Evolutionary conservation across 129 eudicot genomes (phyloP), one percentile per base, ranked within the genome.

Genomic region (Gnaphalium uliginosum): DNA sequence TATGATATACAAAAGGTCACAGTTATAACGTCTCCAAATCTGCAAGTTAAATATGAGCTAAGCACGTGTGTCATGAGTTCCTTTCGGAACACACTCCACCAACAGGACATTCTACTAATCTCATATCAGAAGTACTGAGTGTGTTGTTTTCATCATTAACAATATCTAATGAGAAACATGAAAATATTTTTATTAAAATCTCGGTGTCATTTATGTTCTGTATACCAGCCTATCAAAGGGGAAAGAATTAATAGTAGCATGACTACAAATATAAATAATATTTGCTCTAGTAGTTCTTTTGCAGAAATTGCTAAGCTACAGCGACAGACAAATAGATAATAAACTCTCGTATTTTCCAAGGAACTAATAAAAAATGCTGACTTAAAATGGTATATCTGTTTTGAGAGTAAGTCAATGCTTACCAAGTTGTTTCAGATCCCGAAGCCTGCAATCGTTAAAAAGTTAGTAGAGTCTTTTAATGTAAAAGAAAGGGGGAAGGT

Each of bases 351-450:
- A 68, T 30, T 59, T 56, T 77, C 57, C 65, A 56, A 35, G 30
- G 26, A 57, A 61, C 4, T 32, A 41, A 68, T 43, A 68, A 74
- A 57, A 54, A 69, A 8, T 24, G 54, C 11, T 21, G 35, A 72
- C 19, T 37, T 41, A 21, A 25, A 27, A 48, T 70, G 37, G 23
- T 21, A 53, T 9, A 1, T 46, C 19, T 24, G 25, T 18, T 48
- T 57, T 14, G 22, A 19, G 29, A 27, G 13, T 22, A 66, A 64
- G 63, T 66, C 21, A 53, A 72, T 58, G 77, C 92, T 75, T 80
- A 92, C 97, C 97, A 50, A 92, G 92, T 74, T 92, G 97, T 90
- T 92, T 92, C 76, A 92, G 64, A 84, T 92, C 97, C 51, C 97
- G 92, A 66, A 92, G 97, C 84, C 97, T 91, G 90, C 76, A 57